A percentile compares a stretch with the other conserved stretches of the same genome.
phyloP scores from a whole-genome alignment of 257 asterid genomes.

The Prunella vulgaris region DNA sequence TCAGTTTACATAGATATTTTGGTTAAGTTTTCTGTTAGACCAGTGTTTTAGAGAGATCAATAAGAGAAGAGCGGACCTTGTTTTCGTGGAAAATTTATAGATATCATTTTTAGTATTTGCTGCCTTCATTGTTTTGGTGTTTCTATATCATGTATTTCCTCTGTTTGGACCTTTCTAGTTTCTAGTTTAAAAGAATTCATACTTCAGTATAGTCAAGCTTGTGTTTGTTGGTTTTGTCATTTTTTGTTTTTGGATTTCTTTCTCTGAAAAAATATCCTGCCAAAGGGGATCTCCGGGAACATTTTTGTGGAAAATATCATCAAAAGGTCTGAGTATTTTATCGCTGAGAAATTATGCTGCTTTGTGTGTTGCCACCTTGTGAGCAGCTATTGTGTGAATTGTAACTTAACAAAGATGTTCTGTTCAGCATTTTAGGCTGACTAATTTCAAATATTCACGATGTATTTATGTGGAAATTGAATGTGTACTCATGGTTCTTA shows the following conservation, averaged over 20 bases:
- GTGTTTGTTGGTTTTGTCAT: neutral
- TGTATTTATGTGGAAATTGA: constrained; percentile 1
- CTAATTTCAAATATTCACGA: constrained; percentile 5
- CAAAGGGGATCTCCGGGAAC: neutral
- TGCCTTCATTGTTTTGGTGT: neutral
- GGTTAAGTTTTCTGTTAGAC: neutral
- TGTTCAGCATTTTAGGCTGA: neutral
- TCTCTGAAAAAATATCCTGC: neutral
- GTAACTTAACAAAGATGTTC: neutral
- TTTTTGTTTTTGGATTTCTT: neutral
- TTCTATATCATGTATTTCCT: neutral
- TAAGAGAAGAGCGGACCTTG: neutral
- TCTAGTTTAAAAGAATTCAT: neutral
- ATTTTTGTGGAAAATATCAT: neutral
- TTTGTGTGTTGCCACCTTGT: neutral
- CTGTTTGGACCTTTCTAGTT: neutral
- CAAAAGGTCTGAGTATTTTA: neutral
- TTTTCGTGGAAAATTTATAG: neutral
- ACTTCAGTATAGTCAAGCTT: neutral
- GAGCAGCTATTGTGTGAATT: neutral
- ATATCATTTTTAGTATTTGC: neutral
- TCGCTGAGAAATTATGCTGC: neutral
- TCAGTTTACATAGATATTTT: neutral
- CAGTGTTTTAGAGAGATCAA: neutral
- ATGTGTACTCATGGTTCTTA: neutral